Base-by-base conservation (phyloP, 2,329 filamentous ascomycete genomes). In the Penicillium janthinellum region DNA sequence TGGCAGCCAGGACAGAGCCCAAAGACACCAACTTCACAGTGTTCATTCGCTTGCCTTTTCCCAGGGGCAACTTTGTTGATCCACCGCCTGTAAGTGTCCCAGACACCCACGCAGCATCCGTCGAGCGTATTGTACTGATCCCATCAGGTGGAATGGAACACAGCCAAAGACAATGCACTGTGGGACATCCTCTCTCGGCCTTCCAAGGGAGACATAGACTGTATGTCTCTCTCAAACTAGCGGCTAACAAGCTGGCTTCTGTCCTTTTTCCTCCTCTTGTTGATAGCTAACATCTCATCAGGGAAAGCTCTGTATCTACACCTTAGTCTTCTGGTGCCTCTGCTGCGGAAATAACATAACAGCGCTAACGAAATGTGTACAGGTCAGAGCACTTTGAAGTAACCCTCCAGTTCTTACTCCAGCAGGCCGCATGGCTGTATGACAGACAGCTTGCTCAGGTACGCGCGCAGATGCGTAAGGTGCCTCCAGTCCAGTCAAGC, bases 371-470 rank as follows among this genome's bases (percentile, higher is more conserved):
- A 50, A 7, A 35, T 59, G 8, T 22, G 12, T 60, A 38, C 49
- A 90, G 89, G 71, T 91, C 91, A 49, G 82, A 85, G 54, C 83
- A 86, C 48, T 96, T 97, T 76, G 85, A 93, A 63, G 94, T 97
- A 20, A 89, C 91, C 28, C 86, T 96, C 59, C 85, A 92, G 42
- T 98, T 98, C 71, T 84, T 99, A 35, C 85, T 97, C 15, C 91
- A 96, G 73, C 92, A 99, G 77, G 92, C 92, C 64, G 92, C 92
- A 75, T 96, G 92, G 85, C 85, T 98, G 5, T 96, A 95, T 71
- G 93, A 98, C 73, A 85, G 91, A 54, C 92, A 98, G 78, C 85
- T 96, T 31, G 90, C 91, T 0, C 92, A 97, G 73, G 91, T 98
- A 50, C 87, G 91, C 66, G 92, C 90, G 20, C 92, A 97, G 78